Evolutionary conservation across 495 filamentous ascomycete genomes (phyloP).

Genomic region (Penicillium maclennaniae): DNA sequence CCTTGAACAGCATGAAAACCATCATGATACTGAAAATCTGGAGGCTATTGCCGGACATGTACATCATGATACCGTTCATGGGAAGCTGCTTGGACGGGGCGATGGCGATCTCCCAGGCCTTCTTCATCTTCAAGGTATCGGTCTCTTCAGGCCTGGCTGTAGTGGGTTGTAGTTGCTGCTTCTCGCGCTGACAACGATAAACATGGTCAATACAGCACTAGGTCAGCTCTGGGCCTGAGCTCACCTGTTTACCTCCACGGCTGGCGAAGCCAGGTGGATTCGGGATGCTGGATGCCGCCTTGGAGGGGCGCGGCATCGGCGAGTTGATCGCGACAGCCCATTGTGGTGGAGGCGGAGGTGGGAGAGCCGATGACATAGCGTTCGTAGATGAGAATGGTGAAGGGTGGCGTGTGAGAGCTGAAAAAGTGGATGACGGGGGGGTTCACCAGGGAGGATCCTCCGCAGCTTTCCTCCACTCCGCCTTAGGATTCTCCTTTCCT

Average conservation of each 20-base stretch:
- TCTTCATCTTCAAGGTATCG: slow-evolving; percentile 93
- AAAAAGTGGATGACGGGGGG: slow-evolving; percentile 12
- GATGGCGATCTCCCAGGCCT: slow-evolving; percentile 96
- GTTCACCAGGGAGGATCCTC: slow-evolving; percentile 15
- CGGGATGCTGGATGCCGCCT: slow-evolving; percentile 59
- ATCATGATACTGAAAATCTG: slow-evolving; percentile 99
- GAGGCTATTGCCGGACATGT: slow-evolving; percentile 98
- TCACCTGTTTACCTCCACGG: slow-evolving; percentile 41
- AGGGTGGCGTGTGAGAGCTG: slow-evolving; percentile 3
- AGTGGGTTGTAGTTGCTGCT: slow-evolving; percentile 39
- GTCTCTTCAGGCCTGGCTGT: slow-evolving; percentile 64
- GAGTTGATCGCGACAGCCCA: slow-evolving; percentile 78
- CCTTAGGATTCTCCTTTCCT: slow-evolving; percentile 22
- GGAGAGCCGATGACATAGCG: slow-evolving; percentile 32
- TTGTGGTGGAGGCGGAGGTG: slow-evolving; percentile 58
- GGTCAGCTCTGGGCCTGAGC: slow-evolving; percentile 2
- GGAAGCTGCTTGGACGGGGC: slow-evolving; percentile 91
- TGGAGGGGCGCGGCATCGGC: slow-evolving; percentile 54
- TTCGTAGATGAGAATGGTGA: slow-evolving; percentile 2
- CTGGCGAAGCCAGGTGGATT: slow-evolving; percentile 85
- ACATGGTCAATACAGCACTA: slow-evolving; percentile 8
- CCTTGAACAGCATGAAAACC: slow-evolving; percentile 99
- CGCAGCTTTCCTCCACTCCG: slow-evolving; percentile 23
- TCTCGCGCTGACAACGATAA: slow-evolving; percentile 10
- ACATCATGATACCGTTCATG: slow-evolving; percentile 99